These are phyloP conservation scores for Dactylorhiza incarnata DNA, from an alignment of 106 monocot species.

Conservation along the genomic window DNA sequence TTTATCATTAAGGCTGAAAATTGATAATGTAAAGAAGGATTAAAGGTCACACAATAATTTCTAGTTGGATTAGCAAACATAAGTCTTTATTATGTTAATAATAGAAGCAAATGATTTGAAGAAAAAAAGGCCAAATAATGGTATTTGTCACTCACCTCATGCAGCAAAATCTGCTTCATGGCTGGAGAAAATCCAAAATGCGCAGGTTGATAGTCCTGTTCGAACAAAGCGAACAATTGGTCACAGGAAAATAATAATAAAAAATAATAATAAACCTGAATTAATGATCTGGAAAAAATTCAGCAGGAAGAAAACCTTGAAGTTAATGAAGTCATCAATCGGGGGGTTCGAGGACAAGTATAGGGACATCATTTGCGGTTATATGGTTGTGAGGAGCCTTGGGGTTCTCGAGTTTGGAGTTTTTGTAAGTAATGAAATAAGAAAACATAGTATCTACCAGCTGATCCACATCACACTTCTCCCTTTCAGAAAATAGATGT, in stretches of 20 bases:
- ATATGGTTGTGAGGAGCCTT: too few relatives aligned
- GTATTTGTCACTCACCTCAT: too few relatives aligned
- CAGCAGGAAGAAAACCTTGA: constrained; percentile 60
- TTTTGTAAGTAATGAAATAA: too few relatives aligned
- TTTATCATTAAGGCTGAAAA: neutral
- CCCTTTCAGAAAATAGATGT: too few relatives aligned
- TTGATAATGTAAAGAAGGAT: neutral
- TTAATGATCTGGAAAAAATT: neutral
- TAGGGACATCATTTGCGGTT: too few relatives aligned
- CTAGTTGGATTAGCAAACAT: neutral
- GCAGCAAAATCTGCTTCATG: constrained; percentile 75
- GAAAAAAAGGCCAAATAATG: neutral
- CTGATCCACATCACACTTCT: too few relatives aligned
- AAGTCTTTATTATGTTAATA: neutral
- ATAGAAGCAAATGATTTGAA: neutral
- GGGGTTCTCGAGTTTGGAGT: too few relatives aligned
- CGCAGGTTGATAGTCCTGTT: constrained; percentile 58
- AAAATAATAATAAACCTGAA: neutral
- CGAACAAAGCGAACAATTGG: constrained; percentile 3
- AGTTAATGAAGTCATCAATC: constrained; percentile 57
- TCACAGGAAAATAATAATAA: too few relatives aligned
- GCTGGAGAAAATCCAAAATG: constrained; percentile 47
- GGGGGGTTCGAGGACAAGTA: too few relatives aligned
- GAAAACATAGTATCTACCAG: too few relatives aligned
- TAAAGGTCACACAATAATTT: neutral